Base-by-base conservation (phyloP, 768 basidiomycete genomes). In the Rhizopogon rudus region DNA sequence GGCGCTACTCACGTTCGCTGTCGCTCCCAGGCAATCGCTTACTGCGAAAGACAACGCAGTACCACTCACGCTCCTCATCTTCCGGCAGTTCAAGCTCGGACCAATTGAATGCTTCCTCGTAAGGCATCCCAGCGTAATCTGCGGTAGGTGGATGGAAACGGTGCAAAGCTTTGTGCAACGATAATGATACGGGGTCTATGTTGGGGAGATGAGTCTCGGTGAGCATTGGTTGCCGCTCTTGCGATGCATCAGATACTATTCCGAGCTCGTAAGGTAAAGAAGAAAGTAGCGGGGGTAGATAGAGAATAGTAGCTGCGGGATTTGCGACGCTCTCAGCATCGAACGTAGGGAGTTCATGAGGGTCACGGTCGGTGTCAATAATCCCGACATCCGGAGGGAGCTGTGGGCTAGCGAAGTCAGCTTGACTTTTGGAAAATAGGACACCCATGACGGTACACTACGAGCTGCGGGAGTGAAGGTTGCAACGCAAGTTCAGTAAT, bases 41-140 rank as follows among this genome's bases (percentile, higher is more conserved):
- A 59, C 88, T 91, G 12, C 92, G 79, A 71, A 98, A 98, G 14
- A 84, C 91, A 10, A 98, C 96, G 57, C 86, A 86, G 66, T 96
- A 98, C 92, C 90, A 97, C 55, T 93, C 90, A 40, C 91, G 75
- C 60, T 90, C 88, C 44, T 88, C 83, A 3, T 87, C 80, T 51
- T 73, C 73, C 2, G 87, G 86, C 13, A 96, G 76, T 3, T 68
- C 65, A 2, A 96, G 74, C 44, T 88, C 80, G 16, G 69, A 63
- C 94, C 94, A 98, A 68, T 97, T 97, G 77, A 98, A 98, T 2
- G 91, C 89, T 28, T 83, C 75, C 2, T 73, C 72, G 62, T 96
- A 98, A 5, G 83, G 75, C 3, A 69, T 69, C 9, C 57, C 63
- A 0, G 92, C 87, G 59, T 96, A 97, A 35, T 82, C 67, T 13